Base-by-base conservation (phyloP, 257 asterid species). In the Dorcoceras hygrometricum region DNA sequence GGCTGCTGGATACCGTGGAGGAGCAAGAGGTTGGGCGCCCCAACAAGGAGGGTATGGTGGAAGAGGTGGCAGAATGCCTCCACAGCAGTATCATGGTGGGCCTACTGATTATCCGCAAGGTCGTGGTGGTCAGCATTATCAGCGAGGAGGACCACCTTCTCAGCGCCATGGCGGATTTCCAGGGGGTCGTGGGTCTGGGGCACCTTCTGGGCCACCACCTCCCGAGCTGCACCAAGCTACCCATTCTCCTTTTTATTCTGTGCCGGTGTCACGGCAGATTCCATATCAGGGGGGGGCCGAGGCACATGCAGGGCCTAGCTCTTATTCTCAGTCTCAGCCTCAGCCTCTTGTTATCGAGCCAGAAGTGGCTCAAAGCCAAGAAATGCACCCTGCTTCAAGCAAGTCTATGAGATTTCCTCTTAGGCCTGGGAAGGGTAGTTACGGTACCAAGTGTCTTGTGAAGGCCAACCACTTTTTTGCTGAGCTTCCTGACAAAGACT, bases 211-310 rank as follows among this genome's bases (percentile, higher is more conserved):
- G 79, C 89, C 86, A 64, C 86, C 89, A 16, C 72, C 80, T 66
- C 86, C 97, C 96, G 96, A 88, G 91, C 99, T 86, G 96, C 97
- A 86, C 85, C 99, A 90, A 93, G 96, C 96, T 50, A 83, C 84
- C 74, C 84, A 69, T 83, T 67, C 82, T 68, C 75, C 80, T 26
- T 76, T 76, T 78, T 90, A 81, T 82, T 75, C 87, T 64, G 87
- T 75, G 58, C 56, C 69, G 74, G 70, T 55, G 18, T 65, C 84
- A 73, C 87, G 75, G 67, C 76, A 83, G 34, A 50, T 22, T 54
- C 73, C 86, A 4, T 78, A 77, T 71, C 84, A 64, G 57, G 58
- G 72, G 58, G 83, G 84, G 24, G 73, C 43, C 0, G 84, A 80
- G 66, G 69, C 86, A 7, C 81, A 39, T 10, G 50, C 71, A 10